Evolutionary conservation across 176 grass and related monocot genomes (phyloP), one percentile per base, ranked within the genome.

Genomic region (Dactylis glomerata): DNA sequence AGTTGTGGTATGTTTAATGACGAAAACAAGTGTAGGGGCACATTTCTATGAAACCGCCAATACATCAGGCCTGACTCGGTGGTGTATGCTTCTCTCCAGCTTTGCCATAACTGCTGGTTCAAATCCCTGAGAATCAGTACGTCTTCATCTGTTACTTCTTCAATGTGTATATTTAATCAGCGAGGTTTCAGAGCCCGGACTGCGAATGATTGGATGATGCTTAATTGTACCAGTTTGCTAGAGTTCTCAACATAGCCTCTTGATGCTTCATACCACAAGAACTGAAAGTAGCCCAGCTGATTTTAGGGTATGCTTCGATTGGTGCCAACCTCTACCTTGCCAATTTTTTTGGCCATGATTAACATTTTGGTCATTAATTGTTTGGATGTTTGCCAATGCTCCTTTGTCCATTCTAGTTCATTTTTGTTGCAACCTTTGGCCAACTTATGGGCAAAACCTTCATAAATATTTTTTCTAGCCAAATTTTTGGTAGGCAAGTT

Each of bases 131-230:
- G 80, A 27, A 88, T 77, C n/a, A 28, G 1, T 19, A 82, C 83
- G 41, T 72, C 86, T 88, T 83, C 51, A 72, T 62, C 45, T 78
- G 59, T n/a, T 57, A 82, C 47, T 58, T 77, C 49, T 82, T 64
- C 61, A 47, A 82, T 68, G 79, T 77, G 77, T 57, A 82, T 87
- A 49, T 82, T 82, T 82, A 87, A 77, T 82, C 63, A 34, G 82
- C 59, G 20, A 87, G 72, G 40, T 82, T 87, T 49, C 72, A 16
- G 22, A 82, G 72, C 77, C 46, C 61, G 69, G 19, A 82, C 4
- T 77, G 72, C 50, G 19, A 87, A 82, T 32, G 24, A 82, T 82
- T 59, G 62, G 74, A 77, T 72, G 28, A 49, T 49, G 3, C 15
- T 30, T 40, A 40, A 40, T 6, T 28, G 79, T 82, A n/a, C 86